Conservation (phyloP, 202 grass and related monocot species). For the Setaria viridis region DNA sequence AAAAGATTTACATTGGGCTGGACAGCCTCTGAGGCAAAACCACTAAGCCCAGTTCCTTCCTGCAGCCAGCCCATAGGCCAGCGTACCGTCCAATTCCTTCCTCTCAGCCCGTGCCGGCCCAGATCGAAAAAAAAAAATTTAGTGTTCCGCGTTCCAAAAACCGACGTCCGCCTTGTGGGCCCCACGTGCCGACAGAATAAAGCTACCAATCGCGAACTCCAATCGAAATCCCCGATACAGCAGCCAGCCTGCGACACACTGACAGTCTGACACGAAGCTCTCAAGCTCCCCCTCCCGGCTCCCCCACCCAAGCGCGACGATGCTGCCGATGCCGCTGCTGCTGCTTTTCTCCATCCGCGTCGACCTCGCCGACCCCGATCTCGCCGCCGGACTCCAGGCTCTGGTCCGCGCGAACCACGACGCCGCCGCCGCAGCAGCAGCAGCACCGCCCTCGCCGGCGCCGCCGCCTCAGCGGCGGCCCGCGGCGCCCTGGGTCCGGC, state of each 20-base stretch:
- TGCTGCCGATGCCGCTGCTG: not conserved
- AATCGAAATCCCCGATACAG: not conserved
- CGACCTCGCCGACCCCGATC: not conserved
- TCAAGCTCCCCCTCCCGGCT: too few relatives aligned
- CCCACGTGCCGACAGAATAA: not conserved
- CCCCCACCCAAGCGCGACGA: too few relatives aligned
- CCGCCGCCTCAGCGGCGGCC: not conserved
- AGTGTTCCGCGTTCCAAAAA: too few relatives aligned
- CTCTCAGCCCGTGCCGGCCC: too few relatives aligned
- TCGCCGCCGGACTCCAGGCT: not conserved
- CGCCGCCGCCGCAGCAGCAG: not conserved
- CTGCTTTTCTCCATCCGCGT: constrained; percentile 14
- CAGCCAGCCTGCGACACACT: not conserved
- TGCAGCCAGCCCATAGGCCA: too few relatives aligned
- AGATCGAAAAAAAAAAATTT: too few relatives aligned
- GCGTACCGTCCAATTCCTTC: too few relatives aligned
- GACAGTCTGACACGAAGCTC: not conserved
- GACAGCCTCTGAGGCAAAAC: too few relatives aligned
- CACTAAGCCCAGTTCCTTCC: too few relatives aligned
- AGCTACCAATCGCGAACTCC: not conserved
- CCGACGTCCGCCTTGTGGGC: too few relatives aligned
- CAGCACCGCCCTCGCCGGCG: not conserved
- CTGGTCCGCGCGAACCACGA: not conserved
- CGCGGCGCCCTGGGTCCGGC: not conserved
- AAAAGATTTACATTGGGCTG: too few relatives aligned